These are phyloP conservation scores for Geotrichum cucujoidarum DNA, from an alignment of 1,139 yeast species.

Conservation along the genomic window DNA sequence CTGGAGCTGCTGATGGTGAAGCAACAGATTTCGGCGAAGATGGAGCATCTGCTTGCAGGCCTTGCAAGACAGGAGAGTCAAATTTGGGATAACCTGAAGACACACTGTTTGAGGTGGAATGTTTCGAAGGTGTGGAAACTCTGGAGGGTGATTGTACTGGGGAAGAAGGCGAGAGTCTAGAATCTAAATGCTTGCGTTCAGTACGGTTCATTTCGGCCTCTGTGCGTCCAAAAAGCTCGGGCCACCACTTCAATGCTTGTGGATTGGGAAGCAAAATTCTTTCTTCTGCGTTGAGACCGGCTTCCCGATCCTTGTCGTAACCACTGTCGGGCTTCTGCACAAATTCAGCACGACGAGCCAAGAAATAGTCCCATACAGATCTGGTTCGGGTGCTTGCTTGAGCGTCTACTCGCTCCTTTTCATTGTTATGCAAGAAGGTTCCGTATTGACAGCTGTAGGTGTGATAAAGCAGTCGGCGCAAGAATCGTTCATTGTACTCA, in stretches of 20 bases:
- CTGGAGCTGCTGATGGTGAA: not conserved
- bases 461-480: slow-evolving; percentile 80
- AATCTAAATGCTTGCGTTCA: slow-evolving; percentile 8
- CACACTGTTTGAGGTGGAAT: not conserved
- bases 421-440: slow-evolving; percentile 73
- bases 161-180: not conserved
- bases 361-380: slow-evolving; percentile 92
- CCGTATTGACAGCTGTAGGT: slow-evolving; percentile 94
- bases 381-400: slow-evolving; percentile 50
- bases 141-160: not conserved
- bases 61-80: not conserved
- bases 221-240: slow-evolving; percentile 69
- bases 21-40: not conserved
- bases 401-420: slow-evolving; percentile 51
- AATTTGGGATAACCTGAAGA: no score
- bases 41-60: no score
- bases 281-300: slow-evolving; percentile 32
- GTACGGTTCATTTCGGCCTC: slow-evolving; percentile 69
- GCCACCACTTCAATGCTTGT: slow-evolving; percentile 79
- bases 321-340: slow-evolving; percentile 39
- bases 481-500: slow-evolving; percentile 84
- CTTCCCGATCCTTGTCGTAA: slow-evolving; percentile 17
- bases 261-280: slow-evolving; percentile 61
- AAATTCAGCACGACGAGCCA: slow-evolving; percentile 70
- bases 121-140: not conserved